Base-by-base conservation (phyloP, 768 basidiomycete genomes). In the Boletus subparvulus region DNA sequence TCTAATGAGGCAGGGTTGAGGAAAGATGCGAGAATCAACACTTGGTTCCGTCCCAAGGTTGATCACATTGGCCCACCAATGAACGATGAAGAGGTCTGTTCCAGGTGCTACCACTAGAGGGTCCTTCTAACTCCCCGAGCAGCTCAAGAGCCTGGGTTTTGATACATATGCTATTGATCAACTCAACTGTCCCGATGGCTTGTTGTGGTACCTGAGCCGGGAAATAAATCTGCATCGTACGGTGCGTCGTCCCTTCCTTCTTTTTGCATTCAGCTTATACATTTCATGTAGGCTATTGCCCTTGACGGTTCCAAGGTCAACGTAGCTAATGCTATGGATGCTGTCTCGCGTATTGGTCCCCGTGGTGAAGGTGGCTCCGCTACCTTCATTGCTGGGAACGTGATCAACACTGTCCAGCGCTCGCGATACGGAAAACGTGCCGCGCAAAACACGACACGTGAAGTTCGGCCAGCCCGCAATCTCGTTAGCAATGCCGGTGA, bases 141-240 rank as follows among this genome's bases (percentile, higher is more conserved):
- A 96, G 90, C 72, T 98, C 64, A 59, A 61, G 24, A 56, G 60
- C 16, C 67, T 85, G 17, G 84, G 85, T 5, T 92, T 98, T 65
- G 87, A 94, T 59, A 86, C 87, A 4, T 95, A 89, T 63, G 92
- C 90, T 0, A 76, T 94, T 24, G 87, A 98, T 61, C 87, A 86
- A 56, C 75, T 98, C 43, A 81, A 82, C 5, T 95, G 84, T 53
- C 90, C 94, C 0, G 78, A 83, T 10, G 87, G 87, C 3, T 78
- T 98, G 71, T 74, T 80, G 56, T 85, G 81, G 74, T 99, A 78
- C 75, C 72, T 98, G 21, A 80, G 74, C 61, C 76, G 77, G 13
- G 82, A 87, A 39, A 64, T 86, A 14, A 79, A 81, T 50, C 68
- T 98, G 41, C 90, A 95, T 70, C 79, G 85, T 6, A 86, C 85